Base-by-base conservation (phyloP, 225 moss, liverwort and hornwort species). In the Polytrichum formosum region DNA sequence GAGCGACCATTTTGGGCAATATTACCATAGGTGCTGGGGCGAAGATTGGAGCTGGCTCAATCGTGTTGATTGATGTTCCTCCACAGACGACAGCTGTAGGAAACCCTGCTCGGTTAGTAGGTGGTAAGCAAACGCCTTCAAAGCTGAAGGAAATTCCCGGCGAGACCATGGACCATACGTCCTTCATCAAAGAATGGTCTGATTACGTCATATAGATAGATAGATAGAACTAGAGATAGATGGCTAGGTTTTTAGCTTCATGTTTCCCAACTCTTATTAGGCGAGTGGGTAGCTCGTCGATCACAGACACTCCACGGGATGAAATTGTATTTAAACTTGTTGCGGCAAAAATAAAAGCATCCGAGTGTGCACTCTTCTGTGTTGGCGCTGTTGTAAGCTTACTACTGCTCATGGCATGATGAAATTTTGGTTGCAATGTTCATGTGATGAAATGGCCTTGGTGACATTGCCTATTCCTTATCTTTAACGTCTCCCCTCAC, bases 1-100 rank as follows among this genome's bases (percentile, higher is more conserved):
- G 88, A 16, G 88, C 88, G 21, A 89, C 67, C 63, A 77, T 89
- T n/a, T 82, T 89, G 21, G 88, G 88, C 58, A 86, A 89, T 76
- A 81, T 89, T 26, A 78, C 74, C 6, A 85, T 89, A 30, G 88
- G 88, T 53, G 81, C 72, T 6, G 85, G 88, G 7, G 88, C 88
- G 1, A 89, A 89, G 70, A 89, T 89, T 70, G 88, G 88, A 56
- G 85, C 88, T 70, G 83, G 88, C 20, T 85, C 88, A 2, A 76
- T 89, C 61, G 88, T 89, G 68, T 74, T 89, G 35, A 85, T 89
- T 55, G 79, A 89, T 28, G 88, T 89, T 30, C 88, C 88, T 20
- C 81, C 85, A 5, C 88, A 75, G 33, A 83, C 85, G 0, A 89
- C 88, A 33, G 88, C 88, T 17, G 88, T 89, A 66, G 88, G 88